These are phyloP conservation scores for Tilletia caries DNA, from an alignment of 1,284 basidiomycete genomes.

Conservation along the genomic window DNA sequence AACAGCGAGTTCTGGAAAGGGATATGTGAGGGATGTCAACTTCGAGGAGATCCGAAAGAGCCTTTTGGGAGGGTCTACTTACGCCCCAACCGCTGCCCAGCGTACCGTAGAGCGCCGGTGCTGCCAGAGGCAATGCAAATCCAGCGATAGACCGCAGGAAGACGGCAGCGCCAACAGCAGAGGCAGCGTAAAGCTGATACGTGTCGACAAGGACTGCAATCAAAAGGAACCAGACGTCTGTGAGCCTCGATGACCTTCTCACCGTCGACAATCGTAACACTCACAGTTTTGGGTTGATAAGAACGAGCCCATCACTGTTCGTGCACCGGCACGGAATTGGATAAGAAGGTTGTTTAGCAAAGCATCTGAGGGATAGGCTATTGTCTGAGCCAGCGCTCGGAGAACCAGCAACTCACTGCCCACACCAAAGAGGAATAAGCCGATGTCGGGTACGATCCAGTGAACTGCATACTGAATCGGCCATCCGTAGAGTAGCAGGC, in stretches of 20 bases:
- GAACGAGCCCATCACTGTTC: constrained; percentile 11
- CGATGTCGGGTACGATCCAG: constrained; percentile 67
- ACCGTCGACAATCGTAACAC: constrained; percentile 64
- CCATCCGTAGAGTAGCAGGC: constrained; percentile 68
- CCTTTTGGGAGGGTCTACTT: not conserved
- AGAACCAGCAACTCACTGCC: not conserved
- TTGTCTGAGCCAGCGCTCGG: not conserved
- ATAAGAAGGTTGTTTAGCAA: not conserved
- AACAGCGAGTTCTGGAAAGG: constrained; percentile 36
- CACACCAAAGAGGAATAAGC: constrained; percentile 22
- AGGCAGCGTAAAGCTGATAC: constrained; percentile 50
- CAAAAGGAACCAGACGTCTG: constrained; percentile 19
- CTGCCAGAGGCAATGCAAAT: constrained; percentile 49
- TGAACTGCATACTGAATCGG: constrained; percentile 60
- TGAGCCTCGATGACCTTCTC: not conserved
- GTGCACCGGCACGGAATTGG: not conserved
- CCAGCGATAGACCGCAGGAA: constrained; percentile 46
- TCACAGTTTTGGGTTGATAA: constrained; percentile 15
- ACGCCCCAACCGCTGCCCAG: constrained; percentile 51
- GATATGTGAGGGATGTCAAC: too few relatives aligned
- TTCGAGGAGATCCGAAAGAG: too few relatives aligned
- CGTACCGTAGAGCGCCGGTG: constrained; percentile 36
- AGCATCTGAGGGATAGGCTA: not conserved
- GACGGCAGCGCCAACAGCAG: constrained; percentile 44
- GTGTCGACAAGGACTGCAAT: constrained; percentile 42